A percentile compares a stretch with the other conserved stretches of the same genome.
Evolutionary conservation across 768 basidiomycete genomes (phyloP).

Genomic region (Xerocomus potaroensis): DNA sequence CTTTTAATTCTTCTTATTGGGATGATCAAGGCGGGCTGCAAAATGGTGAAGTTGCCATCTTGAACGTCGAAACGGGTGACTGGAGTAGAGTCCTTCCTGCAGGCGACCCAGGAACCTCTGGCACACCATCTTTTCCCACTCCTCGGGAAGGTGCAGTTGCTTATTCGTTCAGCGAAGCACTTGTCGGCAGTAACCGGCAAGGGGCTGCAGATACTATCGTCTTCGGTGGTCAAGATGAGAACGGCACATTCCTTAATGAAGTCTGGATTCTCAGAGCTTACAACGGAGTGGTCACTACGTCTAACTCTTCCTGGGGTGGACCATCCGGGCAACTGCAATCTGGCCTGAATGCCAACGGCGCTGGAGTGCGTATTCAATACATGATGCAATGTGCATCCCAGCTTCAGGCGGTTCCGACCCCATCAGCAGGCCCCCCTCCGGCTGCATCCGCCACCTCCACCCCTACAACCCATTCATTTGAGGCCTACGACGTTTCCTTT

Average conservation of each 20-base stretch:
- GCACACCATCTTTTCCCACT: constrained; percentile 49
- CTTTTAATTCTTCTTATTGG: constrained; percentile 62
- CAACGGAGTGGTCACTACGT: constrained; percentile 52
- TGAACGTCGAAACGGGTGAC: constrained; percentile 54
- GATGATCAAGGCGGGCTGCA: constrained; percentile 55
- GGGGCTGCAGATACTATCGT: constrained; percentile 65
- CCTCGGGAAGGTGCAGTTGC: constrained; percentile 71
- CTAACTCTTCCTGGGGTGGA: constrained; percentile 60
- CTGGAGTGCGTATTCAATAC: constrained; percentile 61
- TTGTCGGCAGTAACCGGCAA: constrained; percentile 52
- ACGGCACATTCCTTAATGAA: constrained; percentile 66
- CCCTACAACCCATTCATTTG: constrained; percentile 16
- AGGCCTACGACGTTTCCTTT: constrained; percentile 40
- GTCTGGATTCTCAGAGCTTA: constrained; percentile 78
- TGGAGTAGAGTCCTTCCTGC: constrained; percentile 76
- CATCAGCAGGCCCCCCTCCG: constrained; percentile 12
- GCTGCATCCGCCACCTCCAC: constrained; percentile 19
- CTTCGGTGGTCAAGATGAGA: constrained; percentile 69
- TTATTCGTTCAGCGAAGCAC: constrained; percentile 46
- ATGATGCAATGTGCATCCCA: constrained; percentile 55
- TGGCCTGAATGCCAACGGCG: constrained; percentile 61
- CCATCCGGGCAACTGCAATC: constrained; percentile 58
- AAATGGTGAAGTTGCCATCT: constrained; percentile 71
- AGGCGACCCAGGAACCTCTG: constrained; percentile 57
- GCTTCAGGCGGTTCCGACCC: constrained; percentile 23